Conservation (phyloP, 2,329 filamentous ascomycete species). For the Colletotrichum sp. region DNA sequence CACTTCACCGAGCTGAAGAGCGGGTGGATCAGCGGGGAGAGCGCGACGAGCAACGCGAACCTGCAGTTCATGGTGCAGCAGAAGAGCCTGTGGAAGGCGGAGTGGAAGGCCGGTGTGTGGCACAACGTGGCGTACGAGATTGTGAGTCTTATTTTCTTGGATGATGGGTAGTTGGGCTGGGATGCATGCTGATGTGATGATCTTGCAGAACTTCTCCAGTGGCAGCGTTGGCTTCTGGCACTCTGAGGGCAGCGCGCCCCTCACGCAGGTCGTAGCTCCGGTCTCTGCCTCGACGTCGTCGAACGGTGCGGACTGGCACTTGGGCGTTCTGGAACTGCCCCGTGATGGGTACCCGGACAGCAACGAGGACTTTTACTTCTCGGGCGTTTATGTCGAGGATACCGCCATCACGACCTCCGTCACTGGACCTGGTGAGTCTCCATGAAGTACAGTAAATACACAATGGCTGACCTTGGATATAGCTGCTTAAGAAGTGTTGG, state of each 20-base stretch:
- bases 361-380: conserved; percentile 74
- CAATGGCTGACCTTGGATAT: background rate
- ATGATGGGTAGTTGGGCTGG: background rate
- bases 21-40: conserved; percentile 60
- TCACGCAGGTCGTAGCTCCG: conserved; percentile 64
- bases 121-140: conserved; percentile 80
- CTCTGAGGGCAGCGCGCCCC: conserved; percentile 63
- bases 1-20: conserved; percentile 80
- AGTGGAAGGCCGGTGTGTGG: conserved; percentile 69
- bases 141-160: conserved; percentile 31
- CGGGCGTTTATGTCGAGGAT: conserved; percentile 72
- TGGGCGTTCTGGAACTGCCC: conserved; percentile 72
- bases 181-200: background rate
- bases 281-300: conserved; percentile 65
- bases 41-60: conserved; percentile 51
- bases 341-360: conserved; percentile 57
- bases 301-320: conserved; percentile 75
- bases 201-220: conserved; percentile 58
- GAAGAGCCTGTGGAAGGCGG: conserved; percentile 65
- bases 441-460: rapidly evolving
- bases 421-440: conserved; percentile 26
- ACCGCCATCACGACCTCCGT: conserved; percentile 36
- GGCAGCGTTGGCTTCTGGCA: conserved; percentile 73
- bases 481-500: background rate
- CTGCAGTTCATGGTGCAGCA: conserved; percentile 70